Base-by-base conservation (phyloP, 2,329 filamentous ascomycete genomes). In the Fusarium hainanense region DNA sequence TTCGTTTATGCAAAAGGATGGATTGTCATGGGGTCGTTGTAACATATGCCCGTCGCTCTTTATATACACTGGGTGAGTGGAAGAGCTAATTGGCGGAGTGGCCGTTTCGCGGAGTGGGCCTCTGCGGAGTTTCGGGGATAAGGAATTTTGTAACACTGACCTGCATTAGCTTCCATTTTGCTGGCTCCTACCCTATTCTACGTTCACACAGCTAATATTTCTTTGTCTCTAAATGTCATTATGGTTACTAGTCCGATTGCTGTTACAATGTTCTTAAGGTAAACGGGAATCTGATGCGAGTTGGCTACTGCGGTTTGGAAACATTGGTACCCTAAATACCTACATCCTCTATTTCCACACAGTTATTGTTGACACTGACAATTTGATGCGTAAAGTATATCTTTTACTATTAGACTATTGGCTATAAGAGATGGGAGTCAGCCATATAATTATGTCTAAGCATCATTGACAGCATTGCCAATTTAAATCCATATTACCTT, bases 301-400 rank as follows among this genome's bases (percentile, higher is more conserved):
- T n/a, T 37, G 4, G 34, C 9, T 2, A 11, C 34, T n/a, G 4
- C 2, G 18, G 32, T 18, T 37, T 37, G 6, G 18, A 4, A 8
- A 5, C 6, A 7, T n/a, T 18, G 5, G 5, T 3, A 4, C 9
- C 5, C 9, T 18, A 3, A n/a, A n/a, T 6, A n/a, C 3, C 6
- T 18, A n/a, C 10, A 37, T n/a, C 34, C 9, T 37, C 16, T 11
- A 9, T 7, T 7, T 3, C 16, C 9, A n/a, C 16, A 37, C 9
- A 18, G 10, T 9, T 18, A 37, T 10, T 11, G 9, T 37, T 9
- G 3, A 18, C 14, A 30, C 28, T 30, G 28, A 7, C 12, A 13
- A 30, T 30, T 30, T 13, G 11, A 30, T 30, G 5, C 13, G 4
- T 28, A 28, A 28, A 28, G 4, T 2, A 30, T 30, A 30, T 30